A percentile compares a stretch with the other conserved stretches of the same genome.
phyloP scores from a whole-genome alignment of 805 yeast species.

The Lachancea sp. region DNA sequence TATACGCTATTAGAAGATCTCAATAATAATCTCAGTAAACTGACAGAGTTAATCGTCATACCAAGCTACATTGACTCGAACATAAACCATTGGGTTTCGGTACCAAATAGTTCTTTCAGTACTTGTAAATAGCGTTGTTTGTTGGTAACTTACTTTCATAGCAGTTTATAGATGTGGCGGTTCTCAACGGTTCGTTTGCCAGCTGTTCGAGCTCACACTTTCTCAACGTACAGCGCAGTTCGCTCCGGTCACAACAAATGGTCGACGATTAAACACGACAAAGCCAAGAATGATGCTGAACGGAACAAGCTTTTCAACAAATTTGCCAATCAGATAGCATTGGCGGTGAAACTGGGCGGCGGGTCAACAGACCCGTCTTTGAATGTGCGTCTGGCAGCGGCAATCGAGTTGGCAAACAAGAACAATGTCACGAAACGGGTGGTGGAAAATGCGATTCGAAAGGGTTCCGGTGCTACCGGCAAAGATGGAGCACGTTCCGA shows the following conservation, averaged over 20 bases:
- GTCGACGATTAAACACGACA: constrained; percentile 91
- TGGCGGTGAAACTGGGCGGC: constrained; percentile 58
- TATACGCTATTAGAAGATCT: too few relatives aligned
- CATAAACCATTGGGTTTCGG: too few relatives aligned
- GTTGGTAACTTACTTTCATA: background rate
- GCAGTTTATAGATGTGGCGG: constrained; percentile 2
- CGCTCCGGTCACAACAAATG: constrained; percentile 82
- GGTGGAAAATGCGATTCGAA: constrained; percentile 78
- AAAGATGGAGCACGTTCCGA: constrained; percentile 44
- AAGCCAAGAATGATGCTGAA: constrained; percentile 84
- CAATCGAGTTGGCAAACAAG: constrained; percentile 70
- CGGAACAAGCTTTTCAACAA: constrained; percentile 63
- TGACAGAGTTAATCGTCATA: too few relatives aligned
- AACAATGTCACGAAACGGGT: constrained; percentile 76
- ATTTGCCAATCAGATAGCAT: constrained; percentile 64
- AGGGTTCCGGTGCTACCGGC: constrained; percentile 62
- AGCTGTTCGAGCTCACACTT: background rate
- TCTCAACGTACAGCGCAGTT: background rate
- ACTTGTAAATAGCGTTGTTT: background rate
- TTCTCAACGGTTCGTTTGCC: background rate
- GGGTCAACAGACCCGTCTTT: constrained; percentile 54
- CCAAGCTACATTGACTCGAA: too few relatives aligned
- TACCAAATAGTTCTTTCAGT: background rate
- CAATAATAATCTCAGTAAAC: too few relatives aligned
- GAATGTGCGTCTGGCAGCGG: constrained; percentile 58